phyloP scores from a whole-genome alignment of 2,329 filamentous ascomycete genomes.

The Pseudogymnoascus sp. region DNA sequence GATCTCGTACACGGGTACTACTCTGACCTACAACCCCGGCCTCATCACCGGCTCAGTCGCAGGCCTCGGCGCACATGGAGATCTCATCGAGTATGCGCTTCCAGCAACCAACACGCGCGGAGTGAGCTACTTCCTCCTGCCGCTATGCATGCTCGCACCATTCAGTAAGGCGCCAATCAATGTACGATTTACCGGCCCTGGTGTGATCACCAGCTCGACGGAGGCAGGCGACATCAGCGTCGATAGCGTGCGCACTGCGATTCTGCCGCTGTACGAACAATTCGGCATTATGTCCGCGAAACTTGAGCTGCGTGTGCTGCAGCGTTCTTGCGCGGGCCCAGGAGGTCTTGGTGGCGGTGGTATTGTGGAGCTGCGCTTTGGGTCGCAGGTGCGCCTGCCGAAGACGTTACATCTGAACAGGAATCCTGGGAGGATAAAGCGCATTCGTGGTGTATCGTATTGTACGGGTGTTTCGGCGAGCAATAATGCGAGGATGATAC shows the following conservation, averaged over 20 bases:
- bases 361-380: slow-evolving; percentile 87
- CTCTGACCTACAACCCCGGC: slow-evolving; percentile 83
- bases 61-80: slow-evolving; percentile 59
- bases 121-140: slow-evolving; percentile 84
- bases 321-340: slow-evolving; percentile 66
- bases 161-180: slow-evolving; percentile 91
- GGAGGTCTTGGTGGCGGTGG: slow-evolving; percentile 76
- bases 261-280: slow-evolving; percentile 79
- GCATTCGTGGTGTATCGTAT: slow-evolving; percentile 87
- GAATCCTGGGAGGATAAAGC: slow-evolving; percentile 74
- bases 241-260: slow-evolving; percentile 86
- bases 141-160: slow-evolving; percentile 80
- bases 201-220: slow-evolving; percentile 85
- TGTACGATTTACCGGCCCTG: slow-evolving; percentile 79
- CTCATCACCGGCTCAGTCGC: slow-evolving; percentile 79
- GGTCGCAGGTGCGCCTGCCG: slow-evolving; percentile 83
- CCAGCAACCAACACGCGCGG: slow-evolving; percentile 70
- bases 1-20: slow-evolving; percentile 93
- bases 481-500: slow-evolving; percentile 94
- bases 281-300: slow-evolving; percentile 76
- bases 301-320: slow-evolving; percentile 77
- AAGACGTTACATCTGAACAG: slow-evolving; percentile 86
- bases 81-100: slow-evolving; percentile 73
- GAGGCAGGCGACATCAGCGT: slow-evolving; percentile 78
- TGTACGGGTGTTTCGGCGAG: slow-evolving; percentile 83